Evolutionary conservation across 2,329 filamentous ascomycete genomes (phyloP), one percentile per base, ranked within the genome.

Genomic region (Fusarium illudens): DNA sequence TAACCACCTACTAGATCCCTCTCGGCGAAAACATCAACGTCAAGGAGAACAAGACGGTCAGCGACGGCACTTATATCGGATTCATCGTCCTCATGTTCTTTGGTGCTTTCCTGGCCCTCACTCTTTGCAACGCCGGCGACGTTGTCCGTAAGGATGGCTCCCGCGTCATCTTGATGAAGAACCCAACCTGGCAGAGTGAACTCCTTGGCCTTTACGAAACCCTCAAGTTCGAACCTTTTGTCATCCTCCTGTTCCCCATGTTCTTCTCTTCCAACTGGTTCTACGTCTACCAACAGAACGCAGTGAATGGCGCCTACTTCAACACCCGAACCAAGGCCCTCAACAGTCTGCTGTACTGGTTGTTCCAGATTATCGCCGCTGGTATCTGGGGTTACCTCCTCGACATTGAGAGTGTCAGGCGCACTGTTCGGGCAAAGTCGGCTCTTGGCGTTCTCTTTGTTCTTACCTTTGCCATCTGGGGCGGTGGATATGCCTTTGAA

Each of bases 181-280:
- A 96, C 79, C 94, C 94, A 4, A 92, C 91, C 53, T 96, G 92
- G 92, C 87, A 88, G 74, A 90, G 91, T 4, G 94, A 97, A 80
- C 79, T 97, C 64, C 67, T 86, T 17, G 94, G 94, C 58, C 87
- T 97, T 3, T 90, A 85, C 78, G 86, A 96, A 77, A 93, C 91
- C 1, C 80, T 97, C 59, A 80, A 81, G 52, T 84, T 84, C 30
- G 91, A 96, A 71, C 88, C 88, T 6, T 94, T 73, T 75, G 90
- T 94, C 69, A 68, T 93, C 49, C 79, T 89, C 7, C 84, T 94
- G 17, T 94, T 93, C 80, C 92, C 92, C 72, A 92, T 94, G 89
- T 94, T 94, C 82, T 87, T 92, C 76, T 87, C 90, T 20, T 92
- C 89, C 75, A 94, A 95, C 78, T 93, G 91, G 90, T 95, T 95